Conservation (phyloP, 2,329 filamentous ascomycete genomes). For the Exophiala aquamarina region DNA sequence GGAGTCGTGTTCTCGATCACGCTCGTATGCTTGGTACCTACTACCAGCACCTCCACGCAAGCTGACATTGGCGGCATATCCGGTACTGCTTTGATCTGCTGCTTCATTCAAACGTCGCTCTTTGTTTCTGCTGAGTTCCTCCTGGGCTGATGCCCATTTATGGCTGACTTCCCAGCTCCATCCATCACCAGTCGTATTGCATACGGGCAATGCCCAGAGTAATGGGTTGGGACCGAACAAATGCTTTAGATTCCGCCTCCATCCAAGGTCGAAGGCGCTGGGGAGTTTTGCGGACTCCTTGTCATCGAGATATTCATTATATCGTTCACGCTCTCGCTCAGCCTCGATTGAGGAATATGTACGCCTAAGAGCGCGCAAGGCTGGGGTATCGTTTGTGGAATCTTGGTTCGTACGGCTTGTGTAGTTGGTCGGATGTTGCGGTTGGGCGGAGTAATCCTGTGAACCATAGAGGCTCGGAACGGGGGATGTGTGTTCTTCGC, state of each 20-base stretch:
- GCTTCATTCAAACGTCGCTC: slow-evolving; percentile 18
- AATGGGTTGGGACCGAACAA: slow-evolving; percentile 73
- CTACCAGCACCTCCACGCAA: slow-evolving; percentile 6
- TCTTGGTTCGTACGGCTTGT: slow-evolving; percentile 13
- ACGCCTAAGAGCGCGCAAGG: slow-evolving; percentile 51
- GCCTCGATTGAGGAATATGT: slow-evolving; percentile 52
- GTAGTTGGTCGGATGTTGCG: slow-evolving; percentile 6
- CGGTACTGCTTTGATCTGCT: slow-evolving; percentile 27
- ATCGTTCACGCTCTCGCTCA: slow-evolving; percentile 65
- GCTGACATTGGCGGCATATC: neutral
- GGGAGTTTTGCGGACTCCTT: slow-evolving; percentile 84
- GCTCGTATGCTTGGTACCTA: slow-evolving; percentile 11
- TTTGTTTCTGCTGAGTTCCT: slow-evolving; percentile 28
- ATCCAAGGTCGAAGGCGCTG: slow-evolving; percentile 89
- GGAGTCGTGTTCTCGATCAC: slow-evolving; percentile 10
- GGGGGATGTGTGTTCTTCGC: slow-evolving; percentile 58
- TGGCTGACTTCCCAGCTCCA: slow-evolving; percentile 90
- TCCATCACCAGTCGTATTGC: slow-evolving; percentile 85
- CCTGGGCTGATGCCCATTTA: slow-evolving; percentile 68
- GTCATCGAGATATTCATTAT: slow-evolving; percentile 83
- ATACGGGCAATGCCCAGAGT: slow-evolving; percentile 78
- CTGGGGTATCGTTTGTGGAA: slow-evolving; percentile 21
- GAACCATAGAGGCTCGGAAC: slow-evolving; percentile 21
- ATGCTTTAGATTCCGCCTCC: slow-evolving; percentile 74
- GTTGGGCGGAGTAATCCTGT: slow-evolving; percentile 1